Evolutionary conservation across 208 protist genomes (phyloP).

Genomic region (Crithidia mellificae): DNA sequence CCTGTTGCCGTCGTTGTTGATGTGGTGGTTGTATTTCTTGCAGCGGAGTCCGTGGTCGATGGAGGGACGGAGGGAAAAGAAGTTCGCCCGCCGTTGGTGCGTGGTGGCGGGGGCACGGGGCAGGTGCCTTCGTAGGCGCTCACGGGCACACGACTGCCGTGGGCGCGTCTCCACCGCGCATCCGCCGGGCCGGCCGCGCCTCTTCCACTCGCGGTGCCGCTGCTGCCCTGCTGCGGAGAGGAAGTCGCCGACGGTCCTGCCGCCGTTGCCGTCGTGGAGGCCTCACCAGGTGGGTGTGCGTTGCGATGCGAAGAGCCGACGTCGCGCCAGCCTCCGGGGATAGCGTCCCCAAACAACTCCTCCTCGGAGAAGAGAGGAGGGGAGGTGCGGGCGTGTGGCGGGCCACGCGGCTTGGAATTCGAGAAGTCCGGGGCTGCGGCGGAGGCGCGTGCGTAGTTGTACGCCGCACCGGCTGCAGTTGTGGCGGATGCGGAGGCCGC

Average conservation of each 20-base stretch:
- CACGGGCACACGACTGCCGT: constrained; percentile 64
- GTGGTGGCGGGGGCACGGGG: constrained; percentile 16
- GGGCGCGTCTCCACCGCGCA: constrained; percentile 55
- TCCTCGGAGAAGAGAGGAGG: constrained; percentile 52
- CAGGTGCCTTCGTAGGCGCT: constrained; percentile 54
- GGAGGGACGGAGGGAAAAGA: not conserved
- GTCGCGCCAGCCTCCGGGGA: constrained; percentile 45
- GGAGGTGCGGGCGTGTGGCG: not conserved
- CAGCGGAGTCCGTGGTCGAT: too few species aligned
- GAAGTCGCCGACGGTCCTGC: too few species aligned
- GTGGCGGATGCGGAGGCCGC: too few species aligned
- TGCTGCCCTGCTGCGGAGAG: not conserved
- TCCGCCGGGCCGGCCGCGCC: constrained; percentile 26
- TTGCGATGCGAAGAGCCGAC: constrained; percentile 19
- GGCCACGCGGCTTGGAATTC: not conserved
- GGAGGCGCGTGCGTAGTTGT: constrained; percentile 32
- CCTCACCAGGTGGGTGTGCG: too few species aligned
- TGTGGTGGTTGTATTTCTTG: not conserved
- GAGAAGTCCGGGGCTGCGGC: not conserved
- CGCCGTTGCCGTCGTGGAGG: too few species aligned
- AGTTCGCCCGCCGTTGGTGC: not conserved
- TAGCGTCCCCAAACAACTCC: constrained; percentile 58
- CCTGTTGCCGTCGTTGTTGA: not conserved
- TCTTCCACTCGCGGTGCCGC: not conserved
- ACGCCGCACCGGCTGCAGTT: constrained; percentile 27